These are phyloP conservation scores for Saccharum hybrid DNA, from an alignment of 202 grass and related monocot genomes.

Conservation along the genomic window DNA sequence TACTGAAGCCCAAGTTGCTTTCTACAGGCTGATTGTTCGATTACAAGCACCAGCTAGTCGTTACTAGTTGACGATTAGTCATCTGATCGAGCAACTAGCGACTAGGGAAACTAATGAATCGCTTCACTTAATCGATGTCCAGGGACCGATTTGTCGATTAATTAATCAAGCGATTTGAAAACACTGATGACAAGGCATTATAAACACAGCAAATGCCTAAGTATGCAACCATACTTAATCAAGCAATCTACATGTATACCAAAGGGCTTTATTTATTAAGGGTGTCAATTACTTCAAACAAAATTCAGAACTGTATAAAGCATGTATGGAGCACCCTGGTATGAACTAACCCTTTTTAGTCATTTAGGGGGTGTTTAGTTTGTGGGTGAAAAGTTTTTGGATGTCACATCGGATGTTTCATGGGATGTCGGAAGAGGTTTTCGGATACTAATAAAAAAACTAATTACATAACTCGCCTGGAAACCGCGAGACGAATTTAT, in stretches of 20 bases:
- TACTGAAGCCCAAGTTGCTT: neutral
- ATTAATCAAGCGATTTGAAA: neutral
- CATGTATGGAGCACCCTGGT: neutral
- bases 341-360: neutral
- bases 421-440: too few relatives aligned
- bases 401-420: too few relatives aligned
- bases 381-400: too few relatives aligned
- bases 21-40: neutral
- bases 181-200: neutral
- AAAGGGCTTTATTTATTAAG: neutral
- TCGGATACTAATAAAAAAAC: too few relatives aligned
- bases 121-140: neutral
- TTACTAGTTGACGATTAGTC: neutral
- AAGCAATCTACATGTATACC: constrained; percentile 18
- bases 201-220: constrained; percentile 8
- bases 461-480: too few relatives aligned
- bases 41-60: neutral
- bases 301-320: constrained; percentile 32
- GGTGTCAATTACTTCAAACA: constrained; percentile 17
- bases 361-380: too few relatives aligned
- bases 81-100: neutral
- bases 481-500: too few relatives aligned
- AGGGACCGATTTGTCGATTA: neutral
- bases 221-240: neutral
- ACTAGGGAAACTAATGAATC: neutral